A percentile compares a stretch with the other conserved stretches of the same genome.
These are phyloP conservation scores for Excoecaria cochinchinensis DNA, from an alignment of 345 rosid species.

Conservation along the genomic window DNA sequence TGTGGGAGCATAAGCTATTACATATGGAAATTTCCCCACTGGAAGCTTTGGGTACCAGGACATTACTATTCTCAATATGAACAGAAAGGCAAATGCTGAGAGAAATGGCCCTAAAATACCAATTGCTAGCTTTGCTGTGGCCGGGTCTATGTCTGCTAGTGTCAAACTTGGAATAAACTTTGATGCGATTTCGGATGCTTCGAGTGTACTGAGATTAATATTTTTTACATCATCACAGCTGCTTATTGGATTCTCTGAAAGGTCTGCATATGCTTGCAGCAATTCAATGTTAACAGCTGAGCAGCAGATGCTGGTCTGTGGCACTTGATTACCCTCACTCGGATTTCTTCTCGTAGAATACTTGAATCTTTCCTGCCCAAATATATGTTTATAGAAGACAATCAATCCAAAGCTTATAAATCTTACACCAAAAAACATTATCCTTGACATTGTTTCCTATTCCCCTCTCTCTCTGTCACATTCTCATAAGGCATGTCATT, in stretches of 20 bases:
- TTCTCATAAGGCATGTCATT: not conserved
- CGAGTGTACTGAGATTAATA: not conserved
- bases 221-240: not conserved
- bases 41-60: constrained; percentile 98
- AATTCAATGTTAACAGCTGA: constrained; percentile 10
- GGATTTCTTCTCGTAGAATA: constrained; percentile 15
- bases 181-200: constrained; percentile 17
- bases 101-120: constrained; percentile 67
- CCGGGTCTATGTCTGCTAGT: constrained; percentile 69
- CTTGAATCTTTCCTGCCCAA: constrained; percentile 27
- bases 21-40: constrained; percentile 73
- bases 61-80: constrained; percentile 77
- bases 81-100: constrained; percentile 70
- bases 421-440: not conserved
- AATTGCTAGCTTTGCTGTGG: constrained; percentile 68
- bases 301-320: constrained; percentile 5
- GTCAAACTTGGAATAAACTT: constrained; percentile 27
- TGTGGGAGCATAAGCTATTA: constrained; percentile 86
- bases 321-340: not conserved
- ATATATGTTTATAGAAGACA: not conserved
- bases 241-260: not conserved
- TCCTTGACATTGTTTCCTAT: not conserved
- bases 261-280: constrained; percentile 5
- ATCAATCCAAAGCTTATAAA: not conserved
- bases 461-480: no score